These are phyloP conservation scores for Termitomyces sp. DNA, from an alignment of 768 basidiomycete species.

Conservation along the genomic window DNA sequence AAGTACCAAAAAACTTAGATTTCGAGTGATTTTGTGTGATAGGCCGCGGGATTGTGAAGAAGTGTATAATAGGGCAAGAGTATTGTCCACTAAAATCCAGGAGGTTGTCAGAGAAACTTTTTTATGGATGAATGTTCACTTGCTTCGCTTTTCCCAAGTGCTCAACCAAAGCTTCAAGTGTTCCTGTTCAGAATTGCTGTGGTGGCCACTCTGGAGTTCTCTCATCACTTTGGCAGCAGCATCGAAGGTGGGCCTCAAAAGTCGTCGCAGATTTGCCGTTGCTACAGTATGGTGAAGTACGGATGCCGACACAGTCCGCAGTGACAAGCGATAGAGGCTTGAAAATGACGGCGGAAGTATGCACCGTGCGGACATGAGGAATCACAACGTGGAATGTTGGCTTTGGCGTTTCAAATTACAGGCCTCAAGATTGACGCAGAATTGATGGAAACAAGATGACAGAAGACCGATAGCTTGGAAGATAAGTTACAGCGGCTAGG, in stretches of 20 bases:
- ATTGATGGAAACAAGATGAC: not conserved
- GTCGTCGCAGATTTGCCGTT: conserved; percentile 36
- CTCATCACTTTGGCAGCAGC: conserved; percentile 38
- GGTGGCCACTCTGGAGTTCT: conserved; percentile 30
- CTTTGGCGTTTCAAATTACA: not conserved
- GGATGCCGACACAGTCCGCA: conserved; percentile 51
- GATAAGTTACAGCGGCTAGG: too few species aligned
- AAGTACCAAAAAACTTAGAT: conserved; percentile 38
- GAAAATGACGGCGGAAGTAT: conserved; percentile 37
- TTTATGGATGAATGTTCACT: conserved; percentile 15
- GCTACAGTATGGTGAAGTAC: conserved; percentile 48
- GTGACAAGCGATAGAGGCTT: conserved; percentile 56
- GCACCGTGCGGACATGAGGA: conserved; percentile 4
- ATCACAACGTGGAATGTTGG: not conserved
- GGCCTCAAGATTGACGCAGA: too few species aligned
- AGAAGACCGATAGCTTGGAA: not conserved
- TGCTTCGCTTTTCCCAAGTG: conserved; percentile 55
- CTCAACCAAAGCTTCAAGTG: conserved; percentile 37
- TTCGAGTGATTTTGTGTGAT: conserved; percentile 53
- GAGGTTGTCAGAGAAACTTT: conserved; percentile 1
- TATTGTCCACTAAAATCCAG: conserved; percentile 53
- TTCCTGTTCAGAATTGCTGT: conserved; percentile 21
- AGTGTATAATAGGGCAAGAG: conserved; percentile 54
- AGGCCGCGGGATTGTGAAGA: conserved; percentile 63
- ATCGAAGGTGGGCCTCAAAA: conserved; percentile 55